Evolutionary conservation across 345 rosid species (phyloP), one percentile per base, ranked within the genome.

Genomic region (Adansonia digitata): DNA sequence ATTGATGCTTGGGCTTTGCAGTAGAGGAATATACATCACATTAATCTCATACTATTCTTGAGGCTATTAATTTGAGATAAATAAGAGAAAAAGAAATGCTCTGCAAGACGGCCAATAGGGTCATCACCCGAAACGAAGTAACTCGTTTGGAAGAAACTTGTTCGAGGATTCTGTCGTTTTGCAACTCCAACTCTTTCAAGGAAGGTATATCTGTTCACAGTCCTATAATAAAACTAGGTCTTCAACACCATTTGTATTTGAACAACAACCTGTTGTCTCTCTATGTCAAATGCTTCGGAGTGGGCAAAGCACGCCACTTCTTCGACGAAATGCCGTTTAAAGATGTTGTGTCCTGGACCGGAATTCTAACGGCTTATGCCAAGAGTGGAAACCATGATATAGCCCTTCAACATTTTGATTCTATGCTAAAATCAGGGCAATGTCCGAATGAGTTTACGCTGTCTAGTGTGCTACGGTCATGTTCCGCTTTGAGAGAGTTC

Each of bases 251-350:
- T 74, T 52, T 87, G 56, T 85, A 84, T 66, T 64, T 92, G 72
- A 86, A 82, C 87, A 92, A 88, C 85, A 90, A 81, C 80, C 85
- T 92, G 24, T 55, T 87, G 18, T 74, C 86, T 45, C 82, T 92
- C 0, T 89, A 90, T 9, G 35, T 71, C 0, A 89, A 87, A 85
- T 80, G 89, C 56, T 74, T 69, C 3, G 80, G 84, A 13, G 9
- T 75, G 2, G 78, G 62, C 26, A 62, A 70, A 27, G 93, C 89
- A 42, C 88, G 85, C 79, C 82, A 84, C 39, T 64, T 90, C 72
- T 90, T 92, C 82, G 94, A 92, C 12, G 89, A 90, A 90, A 89
- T 92, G 94, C 85, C 86, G 17, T 73, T 52, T 0, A 90, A 74
- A 72, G 90, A 86, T 20, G 91, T 82, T 4, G 92, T 90, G 20